phyloP scores from a whole-genome alignment of 768 basidiomycete species.

The Suillus clintonianus region DNA sequence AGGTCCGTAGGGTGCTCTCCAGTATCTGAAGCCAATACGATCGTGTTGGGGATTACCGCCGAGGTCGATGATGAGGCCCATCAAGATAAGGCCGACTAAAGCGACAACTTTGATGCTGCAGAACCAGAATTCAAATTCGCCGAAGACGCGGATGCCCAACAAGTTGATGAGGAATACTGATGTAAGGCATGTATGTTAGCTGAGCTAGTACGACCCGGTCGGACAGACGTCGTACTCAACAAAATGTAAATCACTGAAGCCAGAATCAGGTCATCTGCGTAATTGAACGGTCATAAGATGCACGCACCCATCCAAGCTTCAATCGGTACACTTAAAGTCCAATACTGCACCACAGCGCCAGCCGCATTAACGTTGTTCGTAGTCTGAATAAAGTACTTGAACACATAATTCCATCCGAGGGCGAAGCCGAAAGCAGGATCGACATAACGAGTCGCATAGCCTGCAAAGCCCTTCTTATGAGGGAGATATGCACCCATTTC shows the following conservation, averaged over 20 bases:
- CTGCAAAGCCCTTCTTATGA: conserved; percentile 59
- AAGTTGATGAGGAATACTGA: conserved; percentile 57
- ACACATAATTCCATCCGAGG: conserved; percentile 47
- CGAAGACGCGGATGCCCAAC: conserved; percentile 63
- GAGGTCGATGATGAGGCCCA: conserved; percentile 52
- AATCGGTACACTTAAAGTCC: conserved; percentile 47
- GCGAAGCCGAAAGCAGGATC: conserved; percentile 72
- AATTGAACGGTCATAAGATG: background rate
- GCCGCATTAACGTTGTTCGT: conserved; percentile 68
- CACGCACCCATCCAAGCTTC: conserved; percentile 58
- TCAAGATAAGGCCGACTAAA: conserved; percentile 40
- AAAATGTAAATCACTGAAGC: conserved; percentile 55
- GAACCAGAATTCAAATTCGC: conserved; percentile 59
- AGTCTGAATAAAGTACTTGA: conserved; percentile 65
- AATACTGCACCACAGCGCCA: conserved; percentile 53
- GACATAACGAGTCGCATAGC: conserved; percentile 64
- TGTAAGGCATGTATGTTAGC: conserved; percentile 1
- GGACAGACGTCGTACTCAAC: conserved; percentile 42
- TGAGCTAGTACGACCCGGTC: background rate
- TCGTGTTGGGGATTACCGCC: conserved; percentile 50
- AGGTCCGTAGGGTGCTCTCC: conserved; percentile 29
- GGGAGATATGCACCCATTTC: conserved; percentile 46
- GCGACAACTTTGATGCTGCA: conserved; percentile 48
- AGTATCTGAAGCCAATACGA: conserved; percentile 49
- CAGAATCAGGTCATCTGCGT: conserved; percentile 4